Evolutionary conservation across 805 yeast species (phyloP), one percentile per base, ranked within the genome.

Genomic region (Ogataea ramenticola): DNA sequence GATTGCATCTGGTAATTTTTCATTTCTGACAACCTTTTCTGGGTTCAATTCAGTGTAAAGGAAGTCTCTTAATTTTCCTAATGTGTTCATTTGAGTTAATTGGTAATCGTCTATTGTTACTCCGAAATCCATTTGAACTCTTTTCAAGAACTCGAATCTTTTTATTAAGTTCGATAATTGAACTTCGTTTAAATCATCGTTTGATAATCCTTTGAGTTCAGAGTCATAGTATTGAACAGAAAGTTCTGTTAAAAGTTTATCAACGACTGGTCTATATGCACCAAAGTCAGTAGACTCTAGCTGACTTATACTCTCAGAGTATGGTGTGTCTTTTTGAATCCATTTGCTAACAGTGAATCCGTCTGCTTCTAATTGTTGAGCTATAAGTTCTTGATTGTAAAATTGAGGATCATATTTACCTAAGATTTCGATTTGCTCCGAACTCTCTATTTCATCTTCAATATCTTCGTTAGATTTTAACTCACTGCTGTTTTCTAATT

Each of bases 1-100:
- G 44, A 86, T 76, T 26, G 87, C 91, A 54, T 83, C 76, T n/a
- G 93, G 89, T 54, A 80, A 76, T 57, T 80, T 74, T 56, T 83
- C 89, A 53, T 75, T 76, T 50, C 66, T 72, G 1, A 44, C 41
- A 56, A 66, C 65, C 52, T 71, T 67, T 17, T 55, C 51, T 20
- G 71, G 70, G 22, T 72, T 65, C n/a, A 71, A 57, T 44, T 62
- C 48, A 10, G 52, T 43, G 1, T 50, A 30, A 40, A 77, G 61
- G 43, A 70, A 71, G 0, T 52, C 44, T 44, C 63, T 61, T 33
- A 82, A 65, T 33, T 60, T 62, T 2, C 48, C 58, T 20, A 74
- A 62, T 14, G 65, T 60, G 47, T 66, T 68, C 6, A 75, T 51
- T 43, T 61, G 60, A 8, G 79, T 54, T 26, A 81, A 56, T 31